These are phyloP conservation scores for Sonneratia alba DNA, from an alignment of 345 rosid species.

Conservation along the genomic window DNA sequence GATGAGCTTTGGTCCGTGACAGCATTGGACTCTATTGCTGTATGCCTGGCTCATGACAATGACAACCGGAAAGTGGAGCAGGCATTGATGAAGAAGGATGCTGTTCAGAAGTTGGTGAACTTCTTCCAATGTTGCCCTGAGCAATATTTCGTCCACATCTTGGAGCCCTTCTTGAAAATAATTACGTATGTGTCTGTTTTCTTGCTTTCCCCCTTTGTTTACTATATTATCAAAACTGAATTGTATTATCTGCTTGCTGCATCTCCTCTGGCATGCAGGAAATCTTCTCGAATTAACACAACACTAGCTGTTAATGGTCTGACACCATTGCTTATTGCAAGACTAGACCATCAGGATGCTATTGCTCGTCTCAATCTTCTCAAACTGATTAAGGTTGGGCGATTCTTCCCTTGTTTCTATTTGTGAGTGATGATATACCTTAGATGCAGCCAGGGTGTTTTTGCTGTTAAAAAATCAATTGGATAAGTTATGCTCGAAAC, in stretches of 20 bases:
- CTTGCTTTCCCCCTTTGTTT: slow-evolving; percentile 4
- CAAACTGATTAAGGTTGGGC: slow-evolving; percentile 73
- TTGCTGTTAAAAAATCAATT: not conserved
- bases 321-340: slow-evolving; percentile 77
- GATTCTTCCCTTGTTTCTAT: not conserved
- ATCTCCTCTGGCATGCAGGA: slow-evolving; percentile 28
- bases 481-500: no score
- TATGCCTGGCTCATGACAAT: slow-evolving; percentile 96
- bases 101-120: slow-evolving; percentile 75
- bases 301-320: slow-evolving; percentile 93
- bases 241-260: not conserved
- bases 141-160: slow-evolving; percentile 83
- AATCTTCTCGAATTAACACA: slow-evolving; percentile 84
- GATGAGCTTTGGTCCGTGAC: slow-evolving; percentile 83
- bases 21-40: slow-evolving; percentile 93
- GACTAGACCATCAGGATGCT: slow-evolving; percentile 95
- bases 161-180: slow-evolving; percentile 98
- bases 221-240: not conserved
- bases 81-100: slow-evolving; percentile 80
- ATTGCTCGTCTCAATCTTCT: slow-evolving; percentile 92
- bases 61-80: slow-evolving; percentile 95
- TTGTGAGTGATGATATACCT: not conserved
- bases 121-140: slow-evolving; percentile 95
- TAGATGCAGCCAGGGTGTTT: not conserved
- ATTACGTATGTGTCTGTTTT: slow-evolving; percentile 51